Evolutionary conservation across 2,329 filamentous ascomycete species (phyloP).

Genomic region (Trichophyton schoenleinii): DNA sequence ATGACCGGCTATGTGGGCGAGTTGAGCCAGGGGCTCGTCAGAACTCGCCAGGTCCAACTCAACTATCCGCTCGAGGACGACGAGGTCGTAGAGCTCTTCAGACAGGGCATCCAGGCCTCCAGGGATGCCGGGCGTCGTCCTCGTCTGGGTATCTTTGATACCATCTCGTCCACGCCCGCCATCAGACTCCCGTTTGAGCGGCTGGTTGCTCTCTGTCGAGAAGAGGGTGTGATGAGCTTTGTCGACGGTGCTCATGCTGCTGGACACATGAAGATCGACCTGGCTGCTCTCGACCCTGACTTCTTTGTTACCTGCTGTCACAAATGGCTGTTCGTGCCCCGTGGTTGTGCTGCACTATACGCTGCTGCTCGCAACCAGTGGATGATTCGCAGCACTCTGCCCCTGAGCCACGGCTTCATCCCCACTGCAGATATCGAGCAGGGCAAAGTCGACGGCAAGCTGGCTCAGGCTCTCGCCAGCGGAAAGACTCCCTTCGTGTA

Average conservation of each 20-base stretch:
- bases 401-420: constrained; percentile 68
- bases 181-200: constrained; percentile 65
- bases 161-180: constrained; percentile 65
- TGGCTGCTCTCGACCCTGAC: constrained; percentile 57
- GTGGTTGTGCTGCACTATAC: constrained; percentile 69
- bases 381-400: constrained; percentile 59
- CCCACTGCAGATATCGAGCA: constrained; percentile 25
- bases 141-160: constrained; percentile 65
- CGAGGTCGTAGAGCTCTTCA: constrained; percentile 51
- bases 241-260: constrained; percentile 78
- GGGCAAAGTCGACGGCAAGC: constrained; percentile 5
- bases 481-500: constrained; percentile 25
- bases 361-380: constrained; percentile 64
- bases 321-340: constrained; percentile 78
- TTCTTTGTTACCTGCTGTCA: constrained; percentile 82
- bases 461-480: not conserved
- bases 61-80: constrained; percentile 60
- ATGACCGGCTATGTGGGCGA: constrained; percentile 60
- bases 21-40: constrained; percentile 36
- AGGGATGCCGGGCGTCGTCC: constrained; percentile 49
- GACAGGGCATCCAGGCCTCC: constrained; percentile 43
- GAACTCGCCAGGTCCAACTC: constrained; percentile 44
- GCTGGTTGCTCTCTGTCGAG: constrained; percentile 51
- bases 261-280: constrained; percentile 62
- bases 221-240: constrained; percentile 56